A percentile compares a stretch with the other conserved stretches of the same genome.
phyloP scores from a whole-genome alignment of 2,329 filamentous ascomycete genomes.

The Hysterium pulicare region DNA sequence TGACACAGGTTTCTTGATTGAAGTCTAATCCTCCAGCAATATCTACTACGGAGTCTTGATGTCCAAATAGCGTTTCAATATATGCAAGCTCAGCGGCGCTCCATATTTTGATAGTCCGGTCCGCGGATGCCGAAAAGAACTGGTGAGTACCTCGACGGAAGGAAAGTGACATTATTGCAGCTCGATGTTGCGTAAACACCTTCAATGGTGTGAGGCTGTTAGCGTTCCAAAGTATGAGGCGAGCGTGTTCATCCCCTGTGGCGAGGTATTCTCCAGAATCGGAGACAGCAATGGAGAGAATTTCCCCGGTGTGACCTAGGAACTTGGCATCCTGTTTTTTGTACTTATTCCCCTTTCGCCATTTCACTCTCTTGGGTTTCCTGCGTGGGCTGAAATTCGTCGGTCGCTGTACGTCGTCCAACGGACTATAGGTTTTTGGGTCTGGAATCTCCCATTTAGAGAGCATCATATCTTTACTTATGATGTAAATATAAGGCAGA shows the following conservation, averaged over 20 bases:
- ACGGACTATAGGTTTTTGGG: conserved; percentile 24
- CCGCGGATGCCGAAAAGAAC: conserved; percentile 84
- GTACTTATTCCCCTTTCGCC: conserved; percentile 58
- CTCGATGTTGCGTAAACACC: conserved; percentile 88
- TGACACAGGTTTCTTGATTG: conserved; percentile 83
- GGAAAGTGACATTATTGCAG: conserved; percentile 76
- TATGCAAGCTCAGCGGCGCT: conserved; percentile 89
- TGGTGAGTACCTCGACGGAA: conserved; percentile 88
- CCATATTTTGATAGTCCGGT: conserved; percentile 95
- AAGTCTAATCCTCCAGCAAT: conserved; percentile 60
- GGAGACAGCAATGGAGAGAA: conserved; percentile 81
- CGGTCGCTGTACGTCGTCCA: conserved; percentile 16
- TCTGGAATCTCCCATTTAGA: conserved; percentile 86
- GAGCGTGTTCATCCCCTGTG: conserved; percentile 81
- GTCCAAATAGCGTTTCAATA: conserved; percentile 91
- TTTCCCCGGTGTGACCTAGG: conserved; percentile 71
- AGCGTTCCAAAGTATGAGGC: conserved; percentile 82
- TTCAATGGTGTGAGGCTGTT: conserved; percentile 72
- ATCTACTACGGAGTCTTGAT: conserved; percentile 86
- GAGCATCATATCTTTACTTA: conserved; percentile 77
- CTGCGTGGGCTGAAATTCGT: conserved; percentile 52
- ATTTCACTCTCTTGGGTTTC: conserved; percentile 61
- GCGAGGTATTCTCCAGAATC: conserved; percentile 87
- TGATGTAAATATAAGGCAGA: conserved; percentile 80
- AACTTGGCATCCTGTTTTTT: conserved; percentile 61